Conservation (phyloP, 148 eudicot genomes). For the Fallopia convolvulus region DNA sequence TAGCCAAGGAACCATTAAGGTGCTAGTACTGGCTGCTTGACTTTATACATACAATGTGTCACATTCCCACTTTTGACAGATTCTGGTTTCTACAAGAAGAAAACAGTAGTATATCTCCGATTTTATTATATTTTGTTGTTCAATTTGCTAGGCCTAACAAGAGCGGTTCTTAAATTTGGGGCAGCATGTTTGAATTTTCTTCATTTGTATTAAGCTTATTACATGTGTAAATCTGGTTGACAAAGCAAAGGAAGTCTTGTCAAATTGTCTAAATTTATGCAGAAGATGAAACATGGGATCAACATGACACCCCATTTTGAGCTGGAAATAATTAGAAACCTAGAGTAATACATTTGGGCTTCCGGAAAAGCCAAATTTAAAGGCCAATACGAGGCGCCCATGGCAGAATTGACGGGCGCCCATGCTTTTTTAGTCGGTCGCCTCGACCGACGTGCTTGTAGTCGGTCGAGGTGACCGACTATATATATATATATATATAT, state of each 20-base stretch:
- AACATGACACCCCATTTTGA: too few species aligned
- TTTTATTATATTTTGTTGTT: not conserved
- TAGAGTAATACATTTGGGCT: too few species aligned
- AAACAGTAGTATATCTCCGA: not conserved
- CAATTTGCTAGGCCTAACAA: constrained; percentile 2
- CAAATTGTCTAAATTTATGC: too few species aligned
- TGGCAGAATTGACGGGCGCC: too few species aligned
- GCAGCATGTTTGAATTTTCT: not conserved
- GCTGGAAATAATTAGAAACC: too few species aligned
- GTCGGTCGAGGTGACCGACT: too few species aligned
- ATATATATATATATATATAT: too few species aligned
- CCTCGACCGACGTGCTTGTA: too few species aligned
- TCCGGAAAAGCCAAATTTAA: not conserved
- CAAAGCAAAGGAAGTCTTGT: not conserved
- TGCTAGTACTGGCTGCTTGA: constrained; percentile 75
- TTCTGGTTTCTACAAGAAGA: constrained; percentile 1
- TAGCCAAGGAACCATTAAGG: constrained; percentile 91
- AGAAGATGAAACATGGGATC: too few species aligned
- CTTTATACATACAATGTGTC: not conserved
- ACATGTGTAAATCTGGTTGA: not conserved
- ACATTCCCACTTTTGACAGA: constrained; percentile 1
- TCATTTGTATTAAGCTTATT: not conserved
- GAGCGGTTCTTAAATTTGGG: not conserved
- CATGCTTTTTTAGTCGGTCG: too few species aligned
- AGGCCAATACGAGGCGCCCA: too few species aligned